Conservation (phyloP, 2,329 filamentous ascomycete genomes). For the Parastagonospora avenae region DNA sequence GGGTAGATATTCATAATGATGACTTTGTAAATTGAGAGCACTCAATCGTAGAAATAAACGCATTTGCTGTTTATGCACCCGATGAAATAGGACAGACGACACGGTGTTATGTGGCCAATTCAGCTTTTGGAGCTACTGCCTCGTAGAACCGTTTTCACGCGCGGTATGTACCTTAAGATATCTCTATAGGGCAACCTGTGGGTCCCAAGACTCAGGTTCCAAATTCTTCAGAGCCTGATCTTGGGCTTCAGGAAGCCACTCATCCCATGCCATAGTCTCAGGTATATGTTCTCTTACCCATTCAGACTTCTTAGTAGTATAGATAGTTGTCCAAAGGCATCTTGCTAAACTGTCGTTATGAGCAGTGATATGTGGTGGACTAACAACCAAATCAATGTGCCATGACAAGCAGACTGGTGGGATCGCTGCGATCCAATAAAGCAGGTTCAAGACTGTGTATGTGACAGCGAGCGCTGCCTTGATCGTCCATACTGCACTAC, state of each 20-base stretch:
- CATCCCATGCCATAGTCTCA: not conserved
- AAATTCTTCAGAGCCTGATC: not conserved
- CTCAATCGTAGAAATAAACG: no score
- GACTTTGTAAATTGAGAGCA: no score
- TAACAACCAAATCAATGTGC: not conserved
- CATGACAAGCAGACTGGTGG: not conserved
- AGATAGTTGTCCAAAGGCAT: not conserved
- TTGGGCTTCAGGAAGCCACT: not conserved
- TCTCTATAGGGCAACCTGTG: no score
- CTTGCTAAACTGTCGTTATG: not conserved
- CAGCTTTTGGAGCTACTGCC: no score
- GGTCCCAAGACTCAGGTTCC: no score
- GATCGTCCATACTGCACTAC: slow-evolving; percentile 3
- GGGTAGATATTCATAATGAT: no score
- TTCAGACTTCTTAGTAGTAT: not conserved
- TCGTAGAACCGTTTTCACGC: no score
- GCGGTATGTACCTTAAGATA: no score
- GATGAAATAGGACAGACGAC: no score
- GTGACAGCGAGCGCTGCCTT: slow-evolving; percentile 3
- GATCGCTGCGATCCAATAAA: not conserved
- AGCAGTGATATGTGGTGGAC: not conserved
- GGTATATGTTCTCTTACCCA: not conserved
- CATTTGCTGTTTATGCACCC: no score
- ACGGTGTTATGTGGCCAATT: no score
- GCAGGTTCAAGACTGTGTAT: not conserved